Percentiles rank a stretch among this genome's conserved stretches.
phyloP scores from a whole-genome alignment of 2,329 filamentous ascomycete genomes.

The Botrytis fragariae region DNA sequence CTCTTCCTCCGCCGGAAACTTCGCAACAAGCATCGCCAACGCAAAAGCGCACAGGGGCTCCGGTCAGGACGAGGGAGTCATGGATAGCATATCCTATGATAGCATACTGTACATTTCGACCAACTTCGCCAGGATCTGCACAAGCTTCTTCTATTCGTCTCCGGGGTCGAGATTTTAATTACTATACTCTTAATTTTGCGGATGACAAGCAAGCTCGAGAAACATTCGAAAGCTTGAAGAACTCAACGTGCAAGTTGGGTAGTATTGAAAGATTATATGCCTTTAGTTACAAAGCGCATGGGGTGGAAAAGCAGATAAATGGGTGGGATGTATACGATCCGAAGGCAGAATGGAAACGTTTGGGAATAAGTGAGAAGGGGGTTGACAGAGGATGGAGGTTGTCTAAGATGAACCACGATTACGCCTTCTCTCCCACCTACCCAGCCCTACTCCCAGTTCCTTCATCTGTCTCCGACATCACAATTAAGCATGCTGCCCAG shows the following conservation, averaged over 20 bases:
- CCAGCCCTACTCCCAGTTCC: conserved; percentile 83
- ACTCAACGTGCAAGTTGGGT: conserved; percentile 76
- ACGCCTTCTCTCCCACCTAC: conserved; percentile 89
- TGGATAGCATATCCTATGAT: conserved; percentile 98
- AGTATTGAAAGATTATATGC: conserved; percentile 87
- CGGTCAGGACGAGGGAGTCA: conserved; percentile 60
- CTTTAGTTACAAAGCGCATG: conserved; percentile 77
- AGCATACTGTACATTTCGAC: conserved; percentile 72
- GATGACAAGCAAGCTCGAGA: conserved; percentile 74
- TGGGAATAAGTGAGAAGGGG: conserved; percentile 83
- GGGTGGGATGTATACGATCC: conserved; percentile 87
- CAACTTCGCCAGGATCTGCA: conserved; percentile 65
- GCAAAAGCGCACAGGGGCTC: neutral
- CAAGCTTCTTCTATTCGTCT: conserved; percentile 80
- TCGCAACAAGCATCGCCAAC: conserved; percentile 28
- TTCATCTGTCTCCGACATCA: conserved; percentile 89
- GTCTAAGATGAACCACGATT: conserved; percentile 85
- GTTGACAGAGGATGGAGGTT: conserved; percentile 69
- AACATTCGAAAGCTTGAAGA: conserved; percentile 81
- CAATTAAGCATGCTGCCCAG: conserved; percentile 85
- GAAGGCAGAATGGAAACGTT: conserved; percentile 77
- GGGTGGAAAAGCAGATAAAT: conserved; percentile 69
- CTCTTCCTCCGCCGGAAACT: conserved; percentile 18
- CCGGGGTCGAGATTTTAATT: conserved; percentile 89
- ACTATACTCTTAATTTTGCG: conserved; percentile 84